Percentiles rank a stretch among this genome's conserved stretches.
Evolutionary conservation across 75 land plant genomes (phyloP).

Genomic region (Gnetum montanum): DNA sequence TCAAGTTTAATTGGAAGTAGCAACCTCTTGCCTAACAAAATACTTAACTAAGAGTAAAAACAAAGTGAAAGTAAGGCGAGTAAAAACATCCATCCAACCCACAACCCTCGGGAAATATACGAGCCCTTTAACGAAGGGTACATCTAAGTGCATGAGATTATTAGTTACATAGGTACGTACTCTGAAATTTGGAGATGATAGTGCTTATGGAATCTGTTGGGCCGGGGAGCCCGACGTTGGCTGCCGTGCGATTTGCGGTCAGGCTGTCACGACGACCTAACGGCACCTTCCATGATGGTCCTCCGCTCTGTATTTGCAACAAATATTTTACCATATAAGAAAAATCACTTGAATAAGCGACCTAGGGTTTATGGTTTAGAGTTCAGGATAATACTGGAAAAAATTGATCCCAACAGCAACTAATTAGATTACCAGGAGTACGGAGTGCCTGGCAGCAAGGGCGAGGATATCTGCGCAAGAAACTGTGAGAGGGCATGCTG

Average conservation of each 20-base stretch:
- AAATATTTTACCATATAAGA: too few relatives aligned
- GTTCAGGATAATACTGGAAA: neutral
- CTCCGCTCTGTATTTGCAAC: conserved; percentile 26
- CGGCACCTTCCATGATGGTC: conserved; percentile 26
- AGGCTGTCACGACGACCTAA: conserved; percentile 47
- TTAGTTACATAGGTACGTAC: conserved; percentile 24
- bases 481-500: conserved; percentile 6
- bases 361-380: too few relatives aligned
- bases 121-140: too few relatives aligned
- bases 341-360: neutral
- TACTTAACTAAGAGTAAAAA: too few relatives aligned
- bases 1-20: too few relatives aligned
- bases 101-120: too few relatives aligned
- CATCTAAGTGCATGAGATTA: too few relatives aligned
- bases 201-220: conserved; percentile 16
- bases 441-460: conserved; percentile 22
- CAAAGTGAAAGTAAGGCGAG: too few relatives aligned
- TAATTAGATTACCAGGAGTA: conserved; percentile 3
- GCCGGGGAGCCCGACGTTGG: conserved; percentile 25
- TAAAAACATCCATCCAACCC: too few relatives aligned
- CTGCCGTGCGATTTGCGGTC: conserved; percentile 22
- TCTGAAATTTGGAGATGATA: conserved; percentile 19
- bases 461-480: conserved; percentile 31
- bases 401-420: neutral
- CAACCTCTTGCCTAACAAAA: too few relatives aligned